Evolutionary conservation across 1,139 yeast genomes (phyloP).

Genomic region (Zygoascus sp.): DNA sequence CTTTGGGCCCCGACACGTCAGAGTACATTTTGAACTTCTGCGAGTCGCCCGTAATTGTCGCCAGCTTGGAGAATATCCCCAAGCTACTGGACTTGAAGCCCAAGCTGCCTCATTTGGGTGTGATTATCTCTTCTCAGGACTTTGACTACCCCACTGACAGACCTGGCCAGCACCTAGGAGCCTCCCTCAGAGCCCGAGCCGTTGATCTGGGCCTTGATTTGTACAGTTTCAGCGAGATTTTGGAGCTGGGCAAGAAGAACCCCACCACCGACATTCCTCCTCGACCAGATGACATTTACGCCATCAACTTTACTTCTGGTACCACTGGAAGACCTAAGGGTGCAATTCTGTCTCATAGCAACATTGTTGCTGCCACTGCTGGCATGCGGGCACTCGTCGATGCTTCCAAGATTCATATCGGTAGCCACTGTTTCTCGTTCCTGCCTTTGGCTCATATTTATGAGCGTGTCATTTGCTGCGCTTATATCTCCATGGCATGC

Average conservation of each 20-base stretch:
- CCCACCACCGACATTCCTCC: slow-evolving; percentile 50
- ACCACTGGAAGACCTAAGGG: slow-evolving; percentile 77
- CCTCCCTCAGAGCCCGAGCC: slow-evolving; percentile 45
- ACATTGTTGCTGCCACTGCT: slow-evolving; percentile 49
- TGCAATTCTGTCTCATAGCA: slow-evolving; percentile 55
- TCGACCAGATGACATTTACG: slow-evolving; percentile 49
- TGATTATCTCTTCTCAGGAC: slow-evolving; percentile 49
- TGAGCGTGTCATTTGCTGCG: slow-evolving; percentile 40
- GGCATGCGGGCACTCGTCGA: slow-evolving; percentile 32
- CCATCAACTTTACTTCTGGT: slow-evolving; percentile 75
- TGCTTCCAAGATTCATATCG: not conserved
- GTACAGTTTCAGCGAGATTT: slow-evolving; percentile 50
- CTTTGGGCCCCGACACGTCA: slow-evolving; percentile 58
- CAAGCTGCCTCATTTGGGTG: slow-evolving; percentile 38
- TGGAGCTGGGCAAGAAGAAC: slow-evolving; percentile 48
- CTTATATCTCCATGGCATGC: slow-evolving; percentile 29
- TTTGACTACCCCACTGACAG: slow-evolving; percentile 41
- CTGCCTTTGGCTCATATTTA: slow-evolving; percentile 71
- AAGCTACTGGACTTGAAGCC: slow-evolving; percentile 41
- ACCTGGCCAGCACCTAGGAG: slow-evolving; percentile 42
- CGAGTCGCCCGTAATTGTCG: slow-evolving; percentile 52
- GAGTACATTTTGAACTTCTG: slow-evolving; percentile 54
- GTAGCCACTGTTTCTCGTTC: slow-evolving; percentile 36
- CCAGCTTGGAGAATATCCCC: slow-evolving; percentile 46
- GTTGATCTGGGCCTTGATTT: slow-evolving; percentile 37